phyloP scores from a whole-genome alignment of 371 early-diverging fungal species.

The Mucor racemosus region DNA sequence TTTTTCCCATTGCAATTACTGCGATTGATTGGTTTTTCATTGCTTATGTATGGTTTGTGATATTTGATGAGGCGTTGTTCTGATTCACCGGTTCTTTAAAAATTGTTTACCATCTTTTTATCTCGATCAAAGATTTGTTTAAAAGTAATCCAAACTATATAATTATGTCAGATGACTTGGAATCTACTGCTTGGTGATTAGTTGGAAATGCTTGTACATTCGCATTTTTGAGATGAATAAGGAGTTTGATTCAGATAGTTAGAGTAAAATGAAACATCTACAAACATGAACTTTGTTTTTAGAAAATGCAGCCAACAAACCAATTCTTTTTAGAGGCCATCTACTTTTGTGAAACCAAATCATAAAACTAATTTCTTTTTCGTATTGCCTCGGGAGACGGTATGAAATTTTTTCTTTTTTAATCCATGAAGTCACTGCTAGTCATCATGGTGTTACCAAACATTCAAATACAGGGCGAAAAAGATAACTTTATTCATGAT shows the following conservation, averaged over 20 bases:
- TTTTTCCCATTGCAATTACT: neutral
- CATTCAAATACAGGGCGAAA: neutral
- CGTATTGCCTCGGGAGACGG: neutral
- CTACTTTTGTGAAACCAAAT: conserved; percentile 1
- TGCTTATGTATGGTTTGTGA: neutral
- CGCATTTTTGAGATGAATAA: neutral
- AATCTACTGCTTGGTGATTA: neutral
- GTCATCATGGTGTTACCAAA: neutral
- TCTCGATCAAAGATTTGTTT: neutral
- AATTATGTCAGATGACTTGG: neutral
- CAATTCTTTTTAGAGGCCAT: neutral
- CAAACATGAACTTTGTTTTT: neutral
- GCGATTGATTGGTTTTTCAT: too few relatives aligned
- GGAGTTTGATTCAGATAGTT: neutral
- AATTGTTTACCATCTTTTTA: neutral
- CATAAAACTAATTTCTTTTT: neutral
- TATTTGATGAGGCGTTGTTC: neutral
- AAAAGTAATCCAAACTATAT: neutral
- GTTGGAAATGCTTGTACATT: too few relatives aligned
- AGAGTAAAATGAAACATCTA: neutral
- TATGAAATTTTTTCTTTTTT: neutral
- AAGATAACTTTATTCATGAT: too few relatives aligned
- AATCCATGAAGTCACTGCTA: neutral
- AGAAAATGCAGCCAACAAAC: neutral
- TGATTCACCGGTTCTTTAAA: neutral